Evolutionary conservation across 2,329 filamentous ascomycete species (phyloP), one percentile per base, ranked within the genome.

Genomic region (Sarocladium brachiariae): DNA sequence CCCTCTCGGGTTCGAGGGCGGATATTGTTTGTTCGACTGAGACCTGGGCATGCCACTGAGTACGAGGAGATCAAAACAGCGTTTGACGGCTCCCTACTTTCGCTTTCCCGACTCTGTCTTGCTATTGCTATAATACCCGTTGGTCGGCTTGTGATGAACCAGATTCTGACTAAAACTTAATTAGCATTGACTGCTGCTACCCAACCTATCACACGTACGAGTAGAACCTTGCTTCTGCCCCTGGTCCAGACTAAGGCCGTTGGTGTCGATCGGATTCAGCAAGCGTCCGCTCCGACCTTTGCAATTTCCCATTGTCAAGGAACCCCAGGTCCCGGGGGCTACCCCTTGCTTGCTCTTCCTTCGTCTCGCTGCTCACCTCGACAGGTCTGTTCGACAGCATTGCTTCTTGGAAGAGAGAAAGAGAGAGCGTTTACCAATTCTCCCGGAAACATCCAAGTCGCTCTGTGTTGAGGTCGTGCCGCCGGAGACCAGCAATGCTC

Each of bases 291-390:
- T n/a, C 43, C 13, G 21, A 18, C 4, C 16, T 7, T 9, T 31
- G 8, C 33, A 47, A 47, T 47, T 47, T 47, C 43, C 43, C 43
- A 24, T 47, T 25, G 43, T 47, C 43, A 47, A 47, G 43, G 39
- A 45, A 30, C 21, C 4, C n/a, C 43, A 47, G 19, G 43, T 7
- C 27, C 25, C 24, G 33, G 25, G 10, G 9, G 10, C 27, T 13
- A 10, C 35, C 43, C 43, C 43, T 33, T 33, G n/a, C 43, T 19
- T 33, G 25, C 27, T 25, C 43, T 47, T 14, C 43, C 25, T n/a
- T 47, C 43, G 33, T 43, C 39, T 43, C 39, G 39, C 39, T 24
- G 8, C 33, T 31, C 27, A 21, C 11, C 25, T 23, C 43, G 4
- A n/a, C 16, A n/a, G n/a, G n/a, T n/a, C n/a, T n/a, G n/a, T n/a